A percentile compares a stretch with the other conserved stretches of the same genome.
Conservation (phyloP, 2,329 filamentous ascomycete species). For the Aureobasidium sp. region DNA sequence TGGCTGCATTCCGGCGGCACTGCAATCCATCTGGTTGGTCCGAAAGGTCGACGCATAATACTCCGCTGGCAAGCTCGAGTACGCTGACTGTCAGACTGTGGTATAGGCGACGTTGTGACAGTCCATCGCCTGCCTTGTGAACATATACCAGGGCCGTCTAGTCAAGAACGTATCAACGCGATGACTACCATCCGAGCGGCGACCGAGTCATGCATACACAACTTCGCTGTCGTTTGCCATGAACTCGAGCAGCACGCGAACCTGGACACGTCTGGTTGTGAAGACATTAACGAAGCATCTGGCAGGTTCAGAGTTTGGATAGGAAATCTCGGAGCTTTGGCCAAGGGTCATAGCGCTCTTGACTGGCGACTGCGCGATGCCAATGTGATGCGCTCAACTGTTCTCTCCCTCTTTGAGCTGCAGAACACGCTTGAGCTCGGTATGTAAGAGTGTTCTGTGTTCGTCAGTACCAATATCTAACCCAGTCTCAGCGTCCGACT, state of each 20-base stretch:
- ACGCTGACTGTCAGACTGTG: neutral
- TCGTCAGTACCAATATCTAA: neutral
- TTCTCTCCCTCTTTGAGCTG: neutral
- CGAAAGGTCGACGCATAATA: neutral
- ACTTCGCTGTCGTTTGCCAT: neutral
- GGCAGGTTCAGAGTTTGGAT: neutral
- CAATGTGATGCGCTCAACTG: neutral
- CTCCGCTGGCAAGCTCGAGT: neutral
- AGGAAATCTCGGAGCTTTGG: constrained; percentile 5
- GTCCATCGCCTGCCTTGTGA: neutral
- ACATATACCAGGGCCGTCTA: neutral
- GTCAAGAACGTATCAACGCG: neutral
- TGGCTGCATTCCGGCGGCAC: neutral
- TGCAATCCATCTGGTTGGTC: neutral
- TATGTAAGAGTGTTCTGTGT: neutral
- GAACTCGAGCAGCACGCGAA: neutral
- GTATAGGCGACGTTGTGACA: neutral
- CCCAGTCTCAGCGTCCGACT: too few species aligned
- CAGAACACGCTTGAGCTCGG: neutral
- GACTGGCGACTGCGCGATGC: constrained; percentile 4
- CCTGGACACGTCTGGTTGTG: neutral
- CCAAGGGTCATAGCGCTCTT: constrained; percentile 5
- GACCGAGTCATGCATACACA: neutral
- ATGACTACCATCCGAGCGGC: neutral
- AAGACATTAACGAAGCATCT: neutral